These are phyloP conservation scores for Aspergillus tamarii DNA, from an alignment of 2,329 filamentous ascomycete species.

Conservation along the genomic window DNA sequence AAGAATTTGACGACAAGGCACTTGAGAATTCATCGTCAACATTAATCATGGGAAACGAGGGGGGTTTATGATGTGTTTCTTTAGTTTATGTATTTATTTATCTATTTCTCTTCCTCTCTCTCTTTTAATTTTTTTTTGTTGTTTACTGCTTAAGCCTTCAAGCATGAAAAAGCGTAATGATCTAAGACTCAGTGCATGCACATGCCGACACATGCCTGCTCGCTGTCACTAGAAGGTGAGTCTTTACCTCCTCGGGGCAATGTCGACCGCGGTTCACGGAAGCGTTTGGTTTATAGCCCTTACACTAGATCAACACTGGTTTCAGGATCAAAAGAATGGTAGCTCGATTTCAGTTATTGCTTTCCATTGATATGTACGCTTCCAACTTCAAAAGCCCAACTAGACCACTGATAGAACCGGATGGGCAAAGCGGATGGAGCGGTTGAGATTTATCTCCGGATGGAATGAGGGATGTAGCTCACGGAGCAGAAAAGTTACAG, in stretches of 20 bases:
- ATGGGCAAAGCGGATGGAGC: conserved; percentile 26
- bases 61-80: not conserved
- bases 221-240: not conserved
- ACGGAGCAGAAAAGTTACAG: conserved; percentile 22
- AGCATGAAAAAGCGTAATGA: not conserved
- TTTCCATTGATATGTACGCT: conserved; percentile 17
- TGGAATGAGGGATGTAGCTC: conserved; percentile 28
- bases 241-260: not conserved
- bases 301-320: not conserved
- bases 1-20: not conserved
- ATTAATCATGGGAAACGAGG: not conserved
- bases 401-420: conserved; percentile 13
- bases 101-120: too few relatives aligned
- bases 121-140: not conserved
- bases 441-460: conserved; percentile 25
- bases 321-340: not conserved
- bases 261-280: not conserved
- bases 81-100: too few relatives aligned
- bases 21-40: not conserved
- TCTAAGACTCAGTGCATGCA: not conserved
- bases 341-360: not conserved
- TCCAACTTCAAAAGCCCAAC: conserved; percentile 23
- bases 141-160: not conserved
- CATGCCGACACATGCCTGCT: not conserved
- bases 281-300: not conserved